Percentiles rank a stretch among this genome's conserved stretches.
Evolutionary conservation across 169 alveolate species (phyloP).

Genomic region (Eimeria brunetti): DNA sequence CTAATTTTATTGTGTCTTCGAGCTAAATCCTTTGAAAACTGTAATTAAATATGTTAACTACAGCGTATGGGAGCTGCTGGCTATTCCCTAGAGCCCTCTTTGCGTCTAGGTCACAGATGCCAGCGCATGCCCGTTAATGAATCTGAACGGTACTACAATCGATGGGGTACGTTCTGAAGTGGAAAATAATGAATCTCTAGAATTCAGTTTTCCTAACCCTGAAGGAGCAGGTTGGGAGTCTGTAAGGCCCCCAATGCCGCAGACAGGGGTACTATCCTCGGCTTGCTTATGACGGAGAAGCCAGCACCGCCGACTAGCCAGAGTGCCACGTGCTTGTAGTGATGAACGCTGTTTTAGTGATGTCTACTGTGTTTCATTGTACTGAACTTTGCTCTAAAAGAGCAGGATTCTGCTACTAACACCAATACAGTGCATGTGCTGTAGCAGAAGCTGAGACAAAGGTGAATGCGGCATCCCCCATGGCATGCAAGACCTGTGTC

Average conservation of each 20-base stretch:
- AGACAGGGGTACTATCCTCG: not conserved
- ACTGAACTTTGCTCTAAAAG: not conserved
- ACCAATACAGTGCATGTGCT: not conserved
- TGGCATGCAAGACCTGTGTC: not conserved
- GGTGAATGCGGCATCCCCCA: not conserved
- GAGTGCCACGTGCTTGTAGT: not conserved
- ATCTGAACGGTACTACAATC: too few species aligned
- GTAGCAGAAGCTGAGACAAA: not conserved
- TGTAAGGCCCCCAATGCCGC: not conserved
- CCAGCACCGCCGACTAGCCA: slow-evolving; percentile 33
- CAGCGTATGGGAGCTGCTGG: too few species aligned
- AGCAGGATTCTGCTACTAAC: not conserved
- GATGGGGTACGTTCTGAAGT: too few species aligned
- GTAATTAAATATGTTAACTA: too few species aligned
- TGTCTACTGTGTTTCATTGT: too few species aligned
- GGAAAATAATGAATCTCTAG: not conserved
- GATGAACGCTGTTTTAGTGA: not conserved
- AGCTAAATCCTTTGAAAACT: too few species aligned
- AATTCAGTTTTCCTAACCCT: not conserved
- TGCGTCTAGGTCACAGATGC: too few species aligned
- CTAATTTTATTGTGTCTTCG: too few species aligned
- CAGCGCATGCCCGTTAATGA: too few species aligned
- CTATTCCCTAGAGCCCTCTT: too few species aligned
- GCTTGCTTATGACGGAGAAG: not conserved
- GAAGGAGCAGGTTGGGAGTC: not conserved